These are phyloP conservation scores for Bothriochloa decipiens DNA, from an alignment of 176 grass and related monocot species.

Conservation along the genomic window DNA sequence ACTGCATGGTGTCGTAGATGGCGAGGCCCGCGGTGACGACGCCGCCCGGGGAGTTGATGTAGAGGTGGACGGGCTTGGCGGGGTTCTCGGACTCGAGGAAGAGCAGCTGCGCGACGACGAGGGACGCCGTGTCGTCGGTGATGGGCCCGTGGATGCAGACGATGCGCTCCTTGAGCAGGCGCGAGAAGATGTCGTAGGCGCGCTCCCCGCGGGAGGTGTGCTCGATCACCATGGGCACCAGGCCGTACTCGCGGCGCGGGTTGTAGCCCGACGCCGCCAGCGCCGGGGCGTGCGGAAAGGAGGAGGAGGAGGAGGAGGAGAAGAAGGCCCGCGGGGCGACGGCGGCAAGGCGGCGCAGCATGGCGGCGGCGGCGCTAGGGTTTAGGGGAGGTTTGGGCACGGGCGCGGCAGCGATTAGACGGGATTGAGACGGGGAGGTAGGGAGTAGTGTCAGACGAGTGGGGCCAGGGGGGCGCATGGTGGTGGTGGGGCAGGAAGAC, in stretches of 20 bases:
- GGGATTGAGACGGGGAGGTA: slow-evolving; percentile 22
- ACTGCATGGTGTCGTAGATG: slow-evolving; percentile 98
- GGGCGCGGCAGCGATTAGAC: slow-evolving; percentile 8
- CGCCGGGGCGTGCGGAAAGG: background rate
- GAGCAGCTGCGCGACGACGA: slow-evolving; percentile 91
- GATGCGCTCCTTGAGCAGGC: slow-evolving; percentile 94
- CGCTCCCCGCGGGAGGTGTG: slow-evolving; percentile 86
- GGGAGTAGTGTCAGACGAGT: slow-evolving; percentile 32
- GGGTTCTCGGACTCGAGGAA: slow-evolving; percentile 98
- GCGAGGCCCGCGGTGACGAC: slow-evolving; percentile 86
- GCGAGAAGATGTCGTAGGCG: slow-evolving; percentile 89
- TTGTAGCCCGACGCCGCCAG: slow-evolving; percentile 23
- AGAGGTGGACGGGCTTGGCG: slow-evolving; percentile 87
- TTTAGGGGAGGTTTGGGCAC: slow-evolving; percentile 43
- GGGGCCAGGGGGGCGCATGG: slow-evolving; percentile 25
- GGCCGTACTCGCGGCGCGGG: slow-evolving; percentile 56
- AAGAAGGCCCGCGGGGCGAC: slow-evolving; percentile 44
- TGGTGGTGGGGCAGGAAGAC: slow-evolving; percentile 20
- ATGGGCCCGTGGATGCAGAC: slow-evolving; percentile 88
- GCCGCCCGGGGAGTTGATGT: slow-evolving; percentile 93
- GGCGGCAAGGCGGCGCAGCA: slow-evolving; percentile 51
- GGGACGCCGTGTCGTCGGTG: slow-evolving; percentile 68
- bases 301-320: background rate
- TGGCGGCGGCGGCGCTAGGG: slow-evolving; percentile 50
- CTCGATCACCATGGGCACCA: slow-evolving; percentile 90